Percentiles rank a stretch among this genome's conserved stretches.
Conservation (phyloP, 331 rosid genomes). For the Spiraea crenata region DNA sequence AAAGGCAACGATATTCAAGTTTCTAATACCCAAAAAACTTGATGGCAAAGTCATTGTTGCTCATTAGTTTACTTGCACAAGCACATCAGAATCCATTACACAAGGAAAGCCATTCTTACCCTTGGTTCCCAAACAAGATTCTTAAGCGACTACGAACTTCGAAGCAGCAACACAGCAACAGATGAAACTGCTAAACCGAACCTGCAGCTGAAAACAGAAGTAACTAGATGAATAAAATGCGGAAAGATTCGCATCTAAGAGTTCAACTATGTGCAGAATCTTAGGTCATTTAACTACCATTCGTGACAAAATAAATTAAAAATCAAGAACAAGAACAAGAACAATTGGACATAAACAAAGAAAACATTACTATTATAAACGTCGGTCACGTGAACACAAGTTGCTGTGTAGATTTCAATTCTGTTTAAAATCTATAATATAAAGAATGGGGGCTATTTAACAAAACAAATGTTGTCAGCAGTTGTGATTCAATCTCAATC, state of each 20-base stretch:
- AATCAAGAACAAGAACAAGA: neutral
- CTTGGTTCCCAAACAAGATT: neutral
- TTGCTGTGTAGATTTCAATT: slow-evolving; percentile 16
- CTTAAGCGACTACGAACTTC: neutral
- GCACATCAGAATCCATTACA: neutral
- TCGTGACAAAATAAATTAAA: neutral
- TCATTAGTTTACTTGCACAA: neutral
- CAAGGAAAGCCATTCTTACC: neutral
- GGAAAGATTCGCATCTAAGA: neutral
- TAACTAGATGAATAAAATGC: neutral
- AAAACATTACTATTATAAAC: neutral
- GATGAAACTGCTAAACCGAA: neutral
- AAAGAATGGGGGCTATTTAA: slow-evolving; percentile 15
- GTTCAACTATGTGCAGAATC: neutral
- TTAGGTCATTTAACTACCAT: neutral
- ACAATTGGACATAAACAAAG: neutral
- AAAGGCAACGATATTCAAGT: neutral
- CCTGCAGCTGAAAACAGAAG: neutral
- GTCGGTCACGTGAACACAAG: slow-evolving; percentile 20
- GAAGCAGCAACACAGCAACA: neutral
- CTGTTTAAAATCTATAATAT: slow-evolving; percentile 1
- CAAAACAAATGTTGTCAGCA: slow-evolving; percentile 21
- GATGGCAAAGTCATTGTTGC: neutral
- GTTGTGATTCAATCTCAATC: slow-evolving; percentile 16
- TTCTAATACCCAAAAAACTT: neutral